These are phyloP conservation scores for Punctularia strigosozonata DNA, from an alignment of 768 basidiomycete genomes.

Conservation along the genomic window DNA sequence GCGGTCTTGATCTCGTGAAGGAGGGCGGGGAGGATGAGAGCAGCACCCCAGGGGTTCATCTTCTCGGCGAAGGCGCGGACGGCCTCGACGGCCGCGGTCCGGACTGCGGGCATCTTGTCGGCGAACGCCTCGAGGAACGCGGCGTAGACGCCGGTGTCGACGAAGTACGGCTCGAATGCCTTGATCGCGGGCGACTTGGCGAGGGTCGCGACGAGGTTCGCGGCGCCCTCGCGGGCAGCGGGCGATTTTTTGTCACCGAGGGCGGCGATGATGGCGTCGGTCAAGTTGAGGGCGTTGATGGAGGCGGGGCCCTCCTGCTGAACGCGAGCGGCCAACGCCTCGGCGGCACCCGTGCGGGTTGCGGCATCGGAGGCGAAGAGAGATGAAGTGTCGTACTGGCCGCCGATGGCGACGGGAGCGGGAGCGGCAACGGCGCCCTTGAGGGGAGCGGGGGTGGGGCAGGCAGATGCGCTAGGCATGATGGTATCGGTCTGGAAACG, in stretches of 20 bases:
- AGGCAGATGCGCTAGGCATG: constrained; percentile 43
- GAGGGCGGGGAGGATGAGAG: constrained; percentile 74
- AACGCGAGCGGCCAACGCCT: constrained; percentile 56
- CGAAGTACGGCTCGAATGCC: constrained; percentile 81
- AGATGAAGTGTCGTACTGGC: constrained; percentile 57
- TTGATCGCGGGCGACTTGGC: constrained; percentile 60
- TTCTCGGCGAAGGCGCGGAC: constrained; percentile 61
- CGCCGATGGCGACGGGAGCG: constrained; percentile 42
- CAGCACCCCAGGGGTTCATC: constrained; percentile 85
- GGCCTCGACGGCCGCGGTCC: constrained; percentile 76
- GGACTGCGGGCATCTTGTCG: constrained; percentile 87
- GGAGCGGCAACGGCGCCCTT: constrained; percentile 39
- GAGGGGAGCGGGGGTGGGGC: constrained; percentile 56
- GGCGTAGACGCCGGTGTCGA: constrained; percentile 77
- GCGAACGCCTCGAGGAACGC: constrained; percentile 86
- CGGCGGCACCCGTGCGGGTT: constrained; percentile 59
- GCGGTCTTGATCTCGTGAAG: constrained; percentile 91
- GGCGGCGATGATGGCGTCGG: constrained; percentile 70
- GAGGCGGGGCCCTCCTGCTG: constrained; percentile 80
- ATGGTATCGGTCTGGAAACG: too few species aligned
- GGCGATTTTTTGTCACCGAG: constrained; percentile 93
- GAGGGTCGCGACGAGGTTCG: constrained; percentile 54
- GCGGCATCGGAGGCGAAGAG: constrained; percentile 84
- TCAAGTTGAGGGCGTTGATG: constrained; percentile 54
- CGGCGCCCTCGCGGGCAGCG: constrained; percentile 83